phyloP scores from a whole-genome alignment of 169 alveolate species.

The Plasmodium berghei region DNA sequence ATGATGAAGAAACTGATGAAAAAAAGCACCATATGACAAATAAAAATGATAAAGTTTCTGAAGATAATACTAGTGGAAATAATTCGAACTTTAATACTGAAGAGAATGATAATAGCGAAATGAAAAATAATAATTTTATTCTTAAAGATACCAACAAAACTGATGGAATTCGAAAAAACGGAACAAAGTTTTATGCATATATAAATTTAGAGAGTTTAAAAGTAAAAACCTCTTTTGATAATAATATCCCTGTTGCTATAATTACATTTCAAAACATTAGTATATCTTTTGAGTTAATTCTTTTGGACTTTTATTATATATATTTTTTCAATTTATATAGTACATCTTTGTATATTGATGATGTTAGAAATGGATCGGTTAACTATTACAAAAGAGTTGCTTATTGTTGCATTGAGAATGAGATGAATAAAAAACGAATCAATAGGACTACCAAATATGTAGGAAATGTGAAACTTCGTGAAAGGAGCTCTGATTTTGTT shows the following conservation, averaged over 20 bases:
- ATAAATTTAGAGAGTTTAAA: conserved; percentile 70
- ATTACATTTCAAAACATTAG: conserved; percentile 65
- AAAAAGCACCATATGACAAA: no score
- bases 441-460: not conserved
- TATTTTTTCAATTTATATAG: conserved; percentile 71
- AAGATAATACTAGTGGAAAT: not conserved
- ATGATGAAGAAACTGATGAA: not conserved
- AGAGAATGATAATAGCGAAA: not conserved
- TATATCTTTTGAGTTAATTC: conserved; percentile 62
- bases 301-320: conserved; percentile 62
- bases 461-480: not conserved
- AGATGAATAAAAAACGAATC: not conserved
- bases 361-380: conserved; percentile 51
- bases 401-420: conserved; percentile 72
- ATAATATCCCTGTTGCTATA: conserved; percentile 58
- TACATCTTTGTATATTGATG: conserved; percentile 73
- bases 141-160: not conserved
- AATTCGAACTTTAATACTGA: not conserved
- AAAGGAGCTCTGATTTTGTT: not conserved
- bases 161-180: conserved; percentile 25
- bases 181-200: conserved; percentile 45
- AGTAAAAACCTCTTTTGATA: conserved; percentile 67
- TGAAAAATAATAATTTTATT: not conserved
- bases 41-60: not conserved
- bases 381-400: conserved; percentile 76